A percentile compares a stretch with the other conserved stretches of the same genome.
Evolutionary conservation across 495 filamentous ascomycete species (phyloP).

Genomic region (Halenospora varia): DNA sequence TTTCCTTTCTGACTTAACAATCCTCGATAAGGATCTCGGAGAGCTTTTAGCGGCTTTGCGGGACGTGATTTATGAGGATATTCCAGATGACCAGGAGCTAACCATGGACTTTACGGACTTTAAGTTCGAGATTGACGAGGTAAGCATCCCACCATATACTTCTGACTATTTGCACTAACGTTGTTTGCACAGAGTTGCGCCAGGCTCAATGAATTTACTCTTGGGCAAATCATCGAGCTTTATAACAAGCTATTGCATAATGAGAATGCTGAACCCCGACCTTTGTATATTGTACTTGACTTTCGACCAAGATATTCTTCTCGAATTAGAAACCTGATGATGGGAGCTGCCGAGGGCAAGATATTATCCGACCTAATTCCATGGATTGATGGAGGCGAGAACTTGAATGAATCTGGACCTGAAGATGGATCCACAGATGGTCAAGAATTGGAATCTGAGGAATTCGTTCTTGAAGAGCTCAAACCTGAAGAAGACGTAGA

Average conservation of each 20-base stretch:
- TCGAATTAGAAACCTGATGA: constrained; percentile 36
- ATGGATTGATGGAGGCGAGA: constrained; percentile 28
- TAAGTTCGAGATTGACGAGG: constrained; percentile 69
- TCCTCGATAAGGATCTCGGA: constrained; percentile 52
- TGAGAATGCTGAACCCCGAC: constrained; percentile 51
- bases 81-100: constrained; percentile 64
- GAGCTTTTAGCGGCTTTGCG: constrained; percentile 63
- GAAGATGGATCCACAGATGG: not conserved
- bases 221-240: constrained; percentile 54
- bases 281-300: constrained; percentile 52
- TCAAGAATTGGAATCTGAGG: not conserved
- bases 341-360: constrained; percentile 53
- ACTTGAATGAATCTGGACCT: constrained; percentile 7
- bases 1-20: constrained; percentile 65
- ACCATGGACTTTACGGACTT: constrained; percentile 63
- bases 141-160: constrained; percentile 32
- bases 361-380: constrained; percentile 48
- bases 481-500: not conserved
- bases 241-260: constrained; percentile 55
- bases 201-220: constrained; percentile 30
- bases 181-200: constrained; percentile 28
- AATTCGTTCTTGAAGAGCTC: not conserved
- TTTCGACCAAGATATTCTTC: constrained; percentile 46
- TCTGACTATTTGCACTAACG: constrained; percentile 26
- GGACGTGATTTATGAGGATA: constrained; percentile 60